Percentiles rank a stretch among this genome's conserved stretches.
Conservation (phyloP, 2,329 filamentous ascomycete species). For the Exophiala sp. region DNA sequence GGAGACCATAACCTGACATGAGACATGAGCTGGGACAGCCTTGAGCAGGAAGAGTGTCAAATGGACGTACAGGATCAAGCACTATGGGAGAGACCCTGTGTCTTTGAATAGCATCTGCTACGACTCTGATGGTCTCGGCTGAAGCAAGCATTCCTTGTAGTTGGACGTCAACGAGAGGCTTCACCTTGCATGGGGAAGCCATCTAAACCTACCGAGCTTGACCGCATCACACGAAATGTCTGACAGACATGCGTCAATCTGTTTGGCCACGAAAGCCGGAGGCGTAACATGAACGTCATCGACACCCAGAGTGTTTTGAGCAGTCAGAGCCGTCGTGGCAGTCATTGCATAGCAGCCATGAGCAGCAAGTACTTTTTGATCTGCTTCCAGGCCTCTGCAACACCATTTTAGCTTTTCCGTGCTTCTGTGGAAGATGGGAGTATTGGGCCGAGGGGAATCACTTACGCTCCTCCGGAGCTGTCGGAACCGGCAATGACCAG, state of each 20-base stretch:
- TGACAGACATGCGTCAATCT: conserved; percentile 78
- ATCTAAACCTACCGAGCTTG: conserved; percentile 68
- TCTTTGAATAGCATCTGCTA: conserved; percentile 63
- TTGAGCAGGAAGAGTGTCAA: neutral
- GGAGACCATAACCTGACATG: conserved; percentile 74
- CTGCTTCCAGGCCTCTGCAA: conserved; percentile 81
- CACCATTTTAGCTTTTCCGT: conserved; percentile 3
- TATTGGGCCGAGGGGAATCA: conserved; percentile 35
- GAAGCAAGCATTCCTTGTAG: conserved; percentile 75
- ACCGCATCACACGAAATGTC: conserved; percentile 86
- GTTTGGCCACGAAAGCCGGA: conserved; percentile 72
- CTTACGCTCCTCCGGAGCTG: conserved; percentile 84
- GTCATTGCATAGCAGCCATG: conserved; percentile 97
- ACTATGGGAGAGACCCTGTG: conserved; percentile 49
- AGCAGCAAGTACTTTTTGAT: conserved; percentile 89
- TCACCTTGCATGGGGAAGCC: neutral
- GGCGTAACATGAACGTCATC: conserved; percentile 76
- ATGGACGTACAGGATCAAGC: conserved; percentile 69
- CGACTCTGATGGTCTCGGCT: conserved; percentile 63
- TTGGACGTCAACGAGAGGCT: neutral
- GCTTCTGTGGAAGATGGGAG: conserved; percentile 10
- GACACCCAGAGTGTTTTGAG: conserved; percentile 87
- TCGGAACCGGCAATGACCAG: conserved; percentile 85
- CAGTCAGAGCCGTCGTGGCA: conserved; percentile 90
- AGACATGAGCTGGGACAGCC: conserved; percentile 9